Base-by-base conservation (phyloP, 805 yeast species). In the Candida orba region DNA sequence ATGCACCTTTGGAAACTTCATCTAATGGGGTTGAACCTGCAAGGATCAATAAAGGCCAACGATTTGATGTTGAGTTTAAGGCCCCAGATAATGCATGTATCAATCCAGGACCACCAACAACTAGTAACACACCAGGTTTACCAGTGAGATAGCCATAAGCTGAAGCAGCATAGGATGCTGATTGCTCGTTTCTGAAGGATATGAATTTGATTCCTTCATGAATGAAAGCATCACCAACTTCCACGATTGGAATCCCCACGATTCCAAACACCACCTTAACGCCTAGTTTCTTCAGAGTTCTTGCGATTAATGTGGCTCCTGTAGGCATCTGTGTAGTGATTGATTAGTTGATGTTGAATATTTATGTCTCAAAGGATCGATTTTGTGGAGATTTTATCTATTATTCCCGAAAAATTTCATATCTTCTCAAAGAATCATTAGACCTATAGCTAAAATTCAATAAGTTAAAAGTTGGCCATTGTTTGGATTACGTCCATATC, bases 91-190 rank as follows among this genome's bases (percentile, higher is more conserved):
- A 52, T 0, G 85, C 81, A 49, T 82, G 87, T 8, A 82, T 68
- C 4, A 82, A 65, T 4, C 89, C 89, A 0, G 89, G 88, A 0
- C 89, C 89, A 29, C 90, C 89, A 5, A 83, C 89, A 0, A 80
- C 84, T 3, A 82, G 65, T 15, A 79, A 58, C 0, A 82, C 84
- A 17, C 84, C 88, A 0, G 89, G 89, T 46, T 59, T 63, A 1
- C 77, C 76, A 6, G 84, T 79, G 36, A 82, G 56, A 50, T 76
- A 82, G 0, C 88, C 88, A 56, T 81, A 80, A 1, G 75, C 72
- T 2, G 85, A 76, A 2, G 90, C 89, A 3, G 90, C 90, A 52
- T 82, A 81, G 0, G 86, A 76, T 0, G 90, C 89, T n/a, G 83
- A 69, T 53, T 82, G 89, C 55, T 82, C 89, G 58, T 82, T 82